Base-by-base conservation (phyloP, 768 basidiomycete species). In the Auricularia cornea region DNA sequence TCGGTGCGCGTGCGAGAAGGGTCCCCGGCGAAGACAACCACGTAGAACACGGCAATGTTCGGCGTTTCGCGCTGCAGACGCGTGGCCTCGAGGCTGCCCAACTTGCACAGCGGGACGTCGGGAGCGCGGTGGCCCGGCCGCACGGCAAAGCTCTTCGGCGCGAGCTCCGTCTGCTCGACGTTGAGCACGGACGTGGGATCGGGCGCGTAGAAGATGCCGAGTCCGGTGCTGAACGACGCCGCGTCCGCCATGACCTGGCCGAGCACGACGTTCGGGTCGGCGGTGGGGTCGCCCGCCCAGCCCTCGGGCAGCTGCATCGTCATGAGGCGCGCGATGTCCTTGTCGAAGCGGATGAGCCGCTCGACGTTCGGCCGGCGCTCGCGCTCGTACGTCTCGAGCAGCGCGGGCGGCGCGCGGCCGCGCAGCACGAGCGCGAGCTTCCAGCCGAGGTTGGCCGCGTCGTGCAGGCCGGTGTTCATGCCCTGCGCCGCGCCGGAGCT, bases 361-460 rank as follows among this genome's bases (percentile, higher is more conserved):
- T 77, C 74, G 0, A 75, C 75, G 59, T 82, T 77, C 0, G 76
- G 80, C 35, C 81, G 65, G 18, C 82, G 79, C 65, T 82, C 82
- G 16, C 71, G 59, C n/a, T 68, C 71, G 62, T 82, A 83, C 0
- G 77, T 72, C 31, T 76, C 70, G 3, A 83, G 76, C 16, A 83
- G 72, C 5, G 72, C 63, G 0, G 60, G 65, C 3, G 74, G 68
- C 2, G 80, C 72, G 31, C 76, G 64, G 2, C 73, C 72, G 61
- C 78, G 79, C 38, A 72, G 61, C 10, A 79, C 79, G 3, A 80
- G 71, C 2, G 79, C 71, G 12, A 82, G 66, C 64, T 82, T 82
- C 81, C 79, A 81, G 0, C 69, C 73, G 1, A 82, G 67, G 65
- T 82, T 81, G 66, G 73, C 33, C 18, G 63, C 61, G 41, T 66